phyloP scores from a whole-genome alignment of 768 basidiomycete genomes.

The Lentinula lateritia region DNA sequence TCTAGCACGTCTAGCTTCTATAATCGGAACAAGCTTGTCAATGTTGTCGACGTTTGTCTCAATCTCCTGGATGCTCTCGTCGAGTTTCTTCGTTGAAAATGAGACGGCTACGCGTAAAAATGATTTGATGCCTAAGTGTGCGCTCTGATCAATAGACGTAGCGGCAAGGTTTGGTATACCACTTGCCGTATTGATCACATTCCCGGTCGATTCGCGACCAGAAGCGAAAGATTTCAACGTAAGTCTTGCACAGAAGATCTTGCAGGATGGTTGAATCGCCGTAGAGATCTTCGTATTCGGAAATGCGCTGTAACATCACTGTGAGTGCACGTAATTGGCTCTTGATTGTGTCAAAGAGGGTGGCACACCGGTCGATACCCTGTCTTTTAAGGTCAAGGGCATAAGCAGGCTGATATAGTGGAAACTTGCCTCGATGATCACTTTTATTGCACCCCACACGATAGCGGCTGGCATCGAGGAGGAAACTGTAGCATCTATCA shows the following conservation, averaged over 20 bases:
- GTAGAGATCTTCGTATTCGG: conserved; percentile 13
- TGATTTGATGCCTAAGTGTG: not conserved
- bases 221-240: conserved; percentile 17
- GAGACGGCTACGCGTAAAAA: conserved; percentile 2
- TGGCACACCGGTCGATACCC: conserved; percentile 11
- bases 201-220: conserved; percentile 19
- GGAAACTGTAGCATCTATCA: not conserved
- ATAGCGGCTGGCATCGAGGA: conserved; percentile 10
- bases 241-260: conserved; percentile 11
- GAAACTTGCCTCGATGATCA: conserved; percentile 7
- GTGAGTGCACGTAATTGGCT: conserved; percentile 11
- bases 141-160: not conserved
- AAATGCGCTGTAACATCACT: conserved; percentile 11
- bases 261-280: conserved; percentile 11
- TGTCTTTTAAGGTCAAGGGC: not conserved
- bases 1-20: conserved; percentile 10
- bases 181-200: conserved; percentile 10
- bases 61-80: conserved; percentile 11
- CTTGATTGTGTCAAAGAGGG: conserved; percentile 17
- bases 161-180: not conserved
- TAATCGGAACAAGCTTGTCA: conserved; percentile 7
- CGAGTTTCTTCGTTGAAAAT: conserved; percentile 9
- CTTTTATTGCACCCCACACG: conserved; percentile 12
- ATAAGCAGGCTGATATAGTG: not conserved
- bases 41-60: conserved; percentile 6